Base-by-base conservation (phyloP, 192 early-diverging fungal species). In the Dissophora ornata region DNA sequence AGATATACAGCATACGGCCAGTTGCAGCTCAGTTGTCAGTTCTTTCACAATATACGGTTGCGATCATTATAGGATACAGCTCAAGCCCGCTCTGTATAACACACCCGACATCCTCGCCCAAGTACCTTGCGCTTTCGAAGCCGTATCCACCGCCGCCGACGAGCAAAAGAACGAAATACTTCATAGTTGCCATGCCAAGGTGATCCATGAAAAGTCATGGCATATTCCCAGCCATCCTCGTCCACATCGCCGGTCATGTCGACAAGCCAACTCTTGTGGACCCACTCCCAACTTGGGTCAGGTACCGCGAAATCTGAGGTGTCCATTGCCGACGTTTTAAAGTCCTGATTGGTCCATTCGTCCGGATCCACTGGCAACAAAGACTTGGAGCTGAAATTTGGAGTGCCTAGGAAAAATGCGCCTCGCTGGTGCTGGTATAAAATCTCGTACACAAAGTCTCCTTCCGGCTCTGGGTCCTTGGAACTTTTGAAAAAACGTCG, bases 231-330 rank as follows among this genome's bases (percentile, higher is more conserved):
- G 12, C 86, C 84, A 25, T 78, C 67, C 69, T 88, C 84, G 46
- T 88, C 86, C 6, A 88, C 84, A 63, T 88, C 84, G 1, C 81
- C 81, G n/a, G 86, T 83, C 86, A 88, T 86, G 34, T 88, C 86
- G 21, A 84, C 81, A 30, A 88, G 53, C 86, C 86, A 88, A 8
- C 80, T 75, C 61, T 84, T 84, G 68, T 80, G 73, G 5, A 86
- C 83, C 84, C 86, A 88, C 54, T 88, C 81, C 86, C 86, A 88
- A 10, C 71, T 74, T 16, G 84, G 84, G 66, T 88, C 80, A 2
- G 86, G 86, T 0, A 88, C 50, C 48, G 67, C 78, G 47, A 50
- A 86, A 25, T 75, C 77, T n/a, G 67, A 51, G 18, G 71, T 80
- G 38, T 88, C 74, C 83, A 86, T 84, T 15, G 80, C 80, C 9